Conservation (phyloP, 805 yeast genomes). For the Kurtzmaniella cleridarum region DNA sequence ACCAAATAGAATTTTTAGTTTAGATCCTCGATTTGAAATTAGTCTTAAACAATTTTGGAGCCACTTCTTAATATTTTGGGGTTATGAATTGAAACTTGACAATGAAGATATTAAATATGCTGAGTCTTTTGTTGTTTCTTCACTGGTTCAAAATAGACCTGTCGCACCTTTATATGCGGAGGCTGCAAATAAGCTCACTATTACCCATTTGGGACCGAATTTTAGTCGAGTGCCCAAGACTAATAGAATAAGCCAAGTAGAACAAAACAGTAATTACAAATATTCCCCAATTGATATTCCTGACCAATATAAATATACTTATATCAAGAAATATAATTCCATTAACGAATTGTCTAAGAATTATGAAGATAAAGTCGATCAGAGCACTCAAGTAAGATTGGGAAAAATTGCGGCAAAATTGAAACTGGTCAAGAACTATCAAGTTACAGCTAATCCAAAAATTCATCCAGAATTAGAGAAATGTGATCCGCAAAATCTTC, state of each 20-base stretch:
- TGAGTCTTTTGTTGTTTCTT: slow-evolving; percentile 1
- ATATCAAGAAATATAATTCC: background rate
- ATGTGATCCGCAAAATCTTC: slow-evolving; percentile 47
- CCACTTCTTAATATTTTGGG: slow-evolving; percentile 44
- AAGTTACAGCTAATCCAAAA: slow-evolving; percentile 16
- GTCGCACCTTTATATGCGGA: background rate
- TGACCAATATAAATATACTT: background rate
- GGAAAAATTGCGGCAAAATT: background rate
- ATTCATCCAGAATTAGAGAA: slow-evolving; percentile 47
- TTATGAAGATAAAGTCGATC: background rate
- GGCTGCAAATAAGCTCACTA: no score
- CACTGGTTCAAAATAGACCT: background rate
- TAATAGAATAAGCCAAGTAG: background rate
- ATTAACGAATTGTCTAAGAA: background rate
- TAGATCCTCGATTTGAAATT: slow-evolving; percentile 50
- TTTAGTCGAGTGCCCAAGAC: background rate
- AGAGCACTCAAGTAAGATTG: background rate
- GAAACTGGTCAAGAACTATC: background rate
- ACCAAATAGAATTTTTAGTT: slow-evolving; percentile 33
- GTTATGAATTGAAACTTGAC: background rate
- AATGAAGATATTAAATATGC: background rate
- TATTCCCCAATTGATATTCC: background rate
- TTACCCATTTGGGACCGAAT: no score
- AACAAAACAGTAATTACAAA: background rate
- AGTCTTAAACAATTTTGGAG: slow-evolving; percentile 70